Evolutionary conservation across 225 moss, liverwort and hornwort species (phyloP).

Genomic region (Polytrichum formosum): DNA sequence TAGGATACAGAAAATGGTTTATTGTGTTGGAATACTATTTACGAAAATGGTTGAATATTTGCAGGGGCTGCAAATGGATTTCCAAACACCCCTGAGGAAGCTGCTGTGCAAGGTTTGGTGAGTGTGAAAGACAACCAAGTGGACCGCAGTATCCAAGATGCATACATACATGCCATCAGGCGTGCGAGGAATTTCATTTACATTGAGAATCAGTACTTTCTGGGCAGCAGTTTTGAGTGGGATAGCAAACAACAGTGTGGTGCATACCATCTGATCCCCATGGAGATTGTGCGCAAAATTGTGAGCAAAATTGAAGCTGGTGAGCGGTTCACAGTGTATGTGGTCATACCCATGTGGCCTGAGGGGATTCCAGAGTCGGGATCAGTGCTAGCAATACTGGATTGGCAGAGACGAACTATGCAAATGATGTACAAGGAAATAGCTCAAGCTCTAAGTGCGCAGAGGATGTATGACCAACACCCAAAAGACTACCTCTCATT

Average conservation of each 20-base stretch:
- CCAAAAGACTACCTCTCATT: conserved; percentile 85
- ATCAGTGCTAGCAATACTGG: conserved; percentile 80
- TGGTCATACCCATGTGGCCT: conserved; percentile 85
- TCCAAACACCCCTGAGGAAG: conserved; percentile 48
- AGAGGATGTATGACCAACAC: conserved; percentile 44
- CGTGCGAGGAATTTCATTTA: conserved; percentile 87
- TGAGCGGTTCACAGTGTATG: conserved; percentile 84
- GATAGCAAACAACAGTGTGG: conserved; percentile 53
- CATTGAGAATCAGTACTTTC: conserved; percentile 95
- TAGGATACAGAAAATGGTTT: too few relatives aligned
- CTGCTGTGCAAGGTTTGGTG: conserved; percentile 63
- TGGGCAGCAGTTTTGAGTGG: conserved; percentile 85
- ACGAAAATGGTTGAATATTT: too few relatives aligned
- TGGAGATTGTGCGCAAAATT: conserved; percentile 85
- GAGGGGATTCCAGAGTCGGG: conserved; percentile 81
- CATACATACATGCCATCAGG: conserved; percentile 86
- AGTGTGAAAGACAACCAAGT: conserved; percentile 86
- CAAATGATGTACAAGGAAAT: conserved; percentile 93
- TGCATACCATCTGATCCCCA: conserved; percentile 58
- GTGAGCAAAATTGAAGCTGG: conserved; percentile 89
- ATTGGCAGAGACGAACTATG: conserved; percentile 68
- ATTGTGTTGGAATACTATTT: too few relatives aligned
- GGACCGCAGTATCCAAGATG: conserved; percentile 87
- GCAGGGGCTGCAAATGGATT: conserved; percentile 65
- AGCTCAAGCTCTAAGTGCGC: conserved; percentile 49